These are phyloP conservation scores for Colletotrichum incanum DNA, from an alignment of 2,329 filamentous ascomycete species.

Conservation along the genomic window DNA sequence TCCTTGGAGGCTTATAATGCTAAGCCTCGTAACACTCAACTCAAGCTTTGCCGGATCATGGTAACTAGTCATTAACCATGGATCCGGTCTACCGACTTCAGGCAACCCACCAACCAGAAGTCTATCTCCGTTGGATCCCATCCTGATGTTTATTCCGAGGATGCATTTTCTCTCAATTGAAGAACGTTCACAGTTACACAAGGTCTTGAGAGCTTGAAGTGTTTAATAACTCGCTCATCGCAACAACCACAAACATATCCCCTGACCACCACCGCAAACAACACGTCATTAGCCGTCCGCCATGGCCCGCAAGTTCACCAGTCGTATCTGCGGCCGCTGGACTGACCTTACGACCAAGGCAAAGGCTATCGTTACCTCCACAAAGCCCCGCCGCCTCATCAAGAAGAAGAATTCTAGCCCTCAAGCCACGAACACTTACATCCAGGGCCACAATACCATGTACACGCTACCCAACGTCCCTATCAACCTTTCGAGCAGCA, in stretches of 20 bases:
- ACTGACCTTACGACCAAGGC: background rate
- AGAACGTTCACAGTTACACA: background rate
- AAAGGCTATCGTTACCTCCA: background rate
- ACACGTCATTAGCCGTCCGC: background rate
- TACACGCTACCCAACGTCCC: background rate
- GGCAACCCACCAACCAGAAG: background rate
- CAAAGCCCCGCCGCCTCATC: background rate
- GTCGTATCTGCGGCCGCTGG: background rate
- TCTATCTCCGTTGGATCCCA: background rate
- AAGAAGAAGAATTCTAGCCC: background rate
- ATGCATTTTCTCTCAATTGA: too few species aligned
- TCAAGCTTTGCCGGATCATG: background rate
- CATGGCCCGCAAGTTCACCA: conserved; percentile 3
- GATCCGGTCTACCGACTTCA: background rate
- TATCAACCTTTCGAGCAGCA: background rate
- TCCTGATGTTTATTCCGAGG: background rate
- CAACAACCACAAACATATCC: background rate
- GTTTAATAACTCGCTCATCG: background rate
- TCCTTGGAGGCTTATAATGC: background rate
- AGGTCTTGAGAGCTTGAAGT: background rate
- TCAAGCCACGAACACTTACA: background rate
- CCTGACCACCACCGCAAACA: background rate
- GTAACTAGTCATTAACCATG: background rate
- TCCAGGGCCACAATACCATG: background rate
- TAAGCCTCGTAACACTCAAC: background rate